Conservation (phyloP, 495 filamentous ascomycete species). For the Lophiostoma macrostomum region DNA sequence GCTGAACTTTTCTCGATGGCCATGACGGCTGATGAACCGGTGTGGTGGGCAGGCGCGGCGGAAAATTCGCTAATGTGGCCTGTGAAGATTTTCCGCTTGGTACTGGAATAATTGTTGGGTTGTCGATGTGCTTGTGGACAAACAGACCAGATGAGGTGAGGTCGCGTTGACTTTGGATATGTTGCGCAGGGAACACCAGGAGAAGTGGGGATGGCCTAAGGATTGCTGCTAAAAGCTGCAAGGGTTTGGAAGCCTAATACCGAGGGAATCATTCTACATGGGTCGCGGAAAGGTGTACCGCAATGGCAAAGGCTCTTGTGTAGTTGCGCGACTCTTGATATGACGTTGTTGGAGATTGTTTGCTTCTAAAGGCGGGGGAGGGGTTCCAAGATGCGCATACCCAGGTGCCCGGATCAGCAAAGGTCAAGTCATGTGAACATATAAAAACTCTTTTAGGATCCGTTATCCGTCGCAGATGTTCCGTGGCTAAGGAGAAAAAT, state of each 20-base stretch:
- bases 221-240: no score
- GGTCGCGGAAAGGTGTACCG: neutral
- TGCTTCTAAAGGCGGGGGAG: slow-evolving; percentile 1
- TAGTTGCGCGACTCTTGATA: neutral
- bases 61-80: neutral
- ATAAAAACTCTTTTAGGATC: no score
- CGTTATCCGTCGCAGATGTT: no score
- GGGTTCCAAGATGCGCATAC: neutral
- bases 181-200: no score
- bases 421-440: neutral
- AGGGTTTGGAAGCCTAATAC: no score
- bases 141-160: no score
- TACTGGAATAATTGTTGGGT: no score
- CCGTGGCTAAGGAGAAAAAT: no score
- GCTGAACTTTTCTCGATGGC: slow-evolving; percentile 17
- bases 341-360: neutral
- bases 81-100: neutral
- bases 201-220: no score
- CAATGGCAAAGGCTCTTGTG: neutral
- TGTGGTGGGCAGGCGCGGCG: neutral
- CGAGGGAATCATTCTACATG: no score
- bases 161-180: no score
- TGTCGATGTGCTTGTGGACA: no score
- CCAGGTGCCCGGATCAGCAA: neutral
- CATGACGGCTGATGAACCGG: slow-evolving; percentile 2